Percentiles rank a stretch among this genome's conserved stretches.
Conservation (phyloP, 768 basidiomycete species). For the Lactifluus volemus region DNA sequence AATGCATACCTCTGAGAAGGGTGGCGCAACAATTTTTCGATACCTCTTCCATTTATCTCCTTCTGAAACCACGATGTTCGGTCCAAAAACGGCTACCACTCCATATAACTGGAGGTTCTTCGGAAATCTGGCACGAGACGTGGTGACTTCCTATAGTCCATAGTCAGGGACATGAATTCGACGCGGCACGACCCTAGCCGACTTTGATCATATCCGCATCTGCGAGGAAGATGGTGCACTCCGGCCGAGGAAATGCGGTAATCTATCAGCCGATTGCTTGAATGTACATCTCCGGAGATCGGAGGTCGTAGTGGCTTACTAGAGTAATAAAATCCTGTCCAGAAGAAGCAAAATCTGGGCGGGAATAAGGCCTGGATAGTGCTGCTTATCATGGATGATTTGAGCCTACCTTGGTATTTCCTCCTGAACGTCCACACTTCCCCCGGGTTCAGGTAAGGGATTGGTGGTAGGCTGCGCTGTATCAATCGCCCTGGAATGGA, state of each 20-base stretch:
- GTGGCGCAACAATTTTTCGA: conserved; percentile 52
- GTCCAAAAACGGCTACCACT: conserved; percentile 43
- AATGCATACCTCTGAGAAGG: conserved; percentile 47
- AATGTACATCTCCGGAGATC: neutral
- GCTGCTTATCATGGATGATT: no score
- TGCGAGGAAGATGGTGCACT: neutral
- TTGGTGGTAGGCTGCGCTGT: neutral
- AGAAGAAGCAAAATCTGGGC: conserved; percentile 1
- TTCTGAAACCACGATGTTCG: conserved; percentile 57
- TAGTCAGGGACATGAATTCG: neutral
- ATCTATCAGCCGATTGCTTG: neutral
- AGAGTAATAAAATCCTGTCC: conserved; percentile 4
- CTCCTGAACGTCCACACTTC: no score
- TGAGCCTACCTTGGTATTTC: conserved; percentile 2
- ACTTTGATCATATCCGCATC: conserved; percentile 15
- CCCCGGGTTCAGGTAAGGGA: neutral
- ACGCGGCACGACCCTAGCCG: neutral
- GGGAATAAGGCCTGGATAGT: neutral
- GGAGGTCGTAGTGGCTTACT: neutral
- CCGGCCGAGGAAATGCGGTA: neutral
- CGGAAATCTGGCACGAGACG: conserved; percentile 43
- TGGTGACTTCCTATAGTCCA: conserved; percentile 40
- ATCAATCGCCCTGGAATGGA: neutral
- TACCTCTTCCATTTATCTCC: conserved; percentile 60
- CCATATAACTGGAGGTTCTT: conserved; percentile 44